Percentiles rank a stretch among this genome's conserved stretches.
These are phyloP conservation scores for Flueggea neowawraea DNA, from an alignment of 441 rosid genomes.

Conservation along the genomic window DNA sequence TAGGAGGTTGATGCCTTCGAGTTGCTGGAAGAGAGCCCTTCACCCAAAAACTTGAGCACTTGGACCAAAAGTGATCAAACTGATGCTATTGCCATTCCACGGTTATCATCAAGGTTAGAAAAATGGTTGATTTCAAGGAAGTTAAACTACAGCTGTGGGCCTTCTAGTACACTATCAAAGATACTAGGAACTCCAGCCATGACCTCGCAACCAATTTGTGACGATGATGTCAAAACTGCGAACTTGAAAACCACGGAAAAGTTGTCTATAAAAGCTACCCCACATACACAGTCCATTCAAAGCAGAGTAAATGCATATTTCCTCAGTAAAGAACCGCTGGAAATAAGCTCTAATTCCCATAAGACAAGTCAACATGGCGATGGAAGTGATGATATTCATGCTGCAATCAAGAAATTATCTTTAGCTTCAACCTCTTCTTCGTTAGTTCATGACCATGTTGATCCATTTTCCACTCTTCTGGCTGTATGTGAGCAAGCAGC, in stretches of 20 bases:
- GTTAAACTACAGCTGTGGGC: conserved; percentile 46
- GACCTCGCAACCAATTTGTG: conserved; percentile 27
- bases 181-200: conserved; percentile 60
- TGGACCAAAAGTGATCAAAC: conserved; percentile 53
- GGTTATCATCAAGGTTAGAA: conserved; percentile 64
- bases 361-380: conserved; percentile 14
- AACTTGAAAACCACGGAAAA: conserved; percentile 45
- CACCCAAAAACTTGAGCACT: conserved; percentile 66
- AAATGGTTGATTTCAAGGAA: conserved; percentile 71
- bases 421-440: conserved; percentile 46
- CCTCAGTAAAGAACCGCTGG: conserved; percentile 19
- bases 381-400: conserved; percentile 45
- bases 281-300: conserved; percentile 33
- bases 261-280: conserved; percentile 20
- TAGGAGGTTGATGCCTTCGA: conserved; percentile 89
- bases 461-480: conserved; percentile 61
- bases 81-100: conserved; percentile 36
- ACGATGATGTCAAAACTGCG: conserved; percentile 21
- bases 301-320: conserved; percentile 27
- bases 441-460: conserved; percentile 29
- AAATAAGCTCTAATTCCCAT: conserved; percentile 22
- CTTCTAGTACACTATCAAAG: conserved; percentile 78
- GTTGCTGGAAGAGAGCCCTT: conserved; percentile 95
- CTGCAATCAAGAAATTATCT: conserved; percentile 62
- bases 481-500: conserved; percentile 64